Evolutionary conservation across 495 filamentous ascomycete genomes (phyloP), one percentile per base, ranked within the genome.

Genomic region (Pyrenula massariospora): DNA sequence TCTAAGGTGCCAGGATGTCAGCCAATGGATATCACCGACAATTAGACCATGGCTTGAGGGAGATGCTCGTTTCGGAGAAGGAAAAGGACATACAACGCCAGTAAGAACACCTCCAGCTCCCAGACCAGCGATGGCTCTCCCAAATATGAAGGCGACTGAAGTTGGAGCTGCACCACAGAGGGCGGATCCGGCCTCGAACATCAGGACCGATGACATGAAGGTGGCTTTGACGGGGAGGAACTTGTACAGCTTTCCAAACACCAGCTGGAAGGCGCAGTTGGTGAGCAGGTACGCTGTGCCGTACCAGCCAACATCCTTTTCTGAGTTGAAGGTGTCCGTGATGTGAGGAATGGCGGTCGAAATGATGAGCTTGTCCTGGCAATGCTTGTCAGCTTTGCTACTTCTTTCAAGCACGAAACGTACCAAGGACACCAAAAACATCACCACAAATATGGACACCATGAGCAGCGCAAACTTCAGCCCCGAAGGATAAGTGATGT

Each of bases 301-400:
- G 56, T 86, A 87, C 84, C 84, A 86, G 51, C 81, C 84, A 2
- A 87, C 79, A 59, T 87, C 84, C 19, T 70, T 67, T 0, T 86
- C 64, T 10, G 79, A 73, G 22, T 84, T 70, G 68, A 89, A 89
- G 49, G 82, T 66, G 60, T 84, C 77, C 0, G 85, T 83, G 60
- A 88, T 88, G 50, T 75, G 73, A 11, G 85, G 85, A 55, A 87
- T 85, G 22, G 85, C 85, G 0, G 85, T 87, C 2, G 83, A 80
- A 56, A 88, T 86, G 61, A 88, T 88, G 21, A n/a, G 79, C 63
- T 79, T 76, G 66, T 82, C 78, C 69, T 74, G 22, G 55, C 15
- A 42, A 12, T n/a, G n/a, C n/a, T n/a, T n/a, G n/a, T n/a, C n/a
- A n/a, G n/a, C 19, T n/a, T n/a, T n/a, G n/a, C n/a, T n/a, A n/a